A percentile compares a stretch with the other conserved stretches of the same genome.
Conservation (phyloP, 2,329 filamentous ascomycete genomes). For the Cordyceps tenuipes region DNA sequence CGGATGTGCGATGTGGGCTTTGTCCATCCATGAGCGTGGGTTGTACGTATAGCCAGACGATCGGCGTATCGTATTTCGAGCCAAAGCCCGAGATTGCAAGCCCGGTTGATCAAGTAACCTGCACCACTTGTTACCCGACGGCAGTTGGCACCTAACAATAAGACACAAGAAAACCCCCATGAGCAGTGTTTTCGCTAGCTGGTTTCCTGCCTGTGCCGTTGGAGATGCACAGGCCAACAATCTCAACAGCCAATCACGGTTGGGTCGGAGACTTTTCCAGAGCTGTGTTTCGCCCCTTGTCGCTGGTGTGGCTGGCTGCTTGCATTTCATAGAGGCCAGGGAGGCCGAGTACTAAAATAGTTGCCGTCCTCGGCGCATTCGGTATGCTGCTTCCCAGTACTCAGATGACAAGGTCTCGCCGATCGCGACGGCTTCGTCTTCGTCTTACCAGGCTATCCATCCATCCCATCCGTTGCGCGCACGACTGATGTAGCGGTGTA, state of each 20-base stretch:
- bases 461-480: neutral
- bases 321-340: too few species aligned
- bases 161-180: conserved; percentile 2
- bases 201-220: neutral
- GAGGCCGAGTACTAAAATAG: too few species aligned
- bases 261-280: neutral
- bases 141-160: neutral
- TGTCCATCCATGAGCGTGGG: neutral
- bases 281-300: neutral
- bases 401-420: neutral
- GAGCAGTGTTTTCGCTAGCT: neutral
- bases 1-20: neutral
- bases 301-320: neutral
- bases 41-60: neutral
- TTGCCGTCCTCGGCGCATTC: neutral
- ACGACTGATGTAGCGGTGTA: neutral
- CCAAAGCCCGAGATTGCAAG: neutral
- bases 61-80: neutral
- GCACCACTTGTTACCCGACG: neutral
- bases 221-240: conserved; percentile 6
- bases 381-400: neutral
- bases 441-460: neutral
- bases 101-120: neutral
- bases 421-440: neutral
- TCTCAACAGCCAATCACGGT: neutral